phyloP scores from a whole-genome alignment of 495 filamentous ascomycete genomes.

The Penicilliopsis zonata region DNA sequence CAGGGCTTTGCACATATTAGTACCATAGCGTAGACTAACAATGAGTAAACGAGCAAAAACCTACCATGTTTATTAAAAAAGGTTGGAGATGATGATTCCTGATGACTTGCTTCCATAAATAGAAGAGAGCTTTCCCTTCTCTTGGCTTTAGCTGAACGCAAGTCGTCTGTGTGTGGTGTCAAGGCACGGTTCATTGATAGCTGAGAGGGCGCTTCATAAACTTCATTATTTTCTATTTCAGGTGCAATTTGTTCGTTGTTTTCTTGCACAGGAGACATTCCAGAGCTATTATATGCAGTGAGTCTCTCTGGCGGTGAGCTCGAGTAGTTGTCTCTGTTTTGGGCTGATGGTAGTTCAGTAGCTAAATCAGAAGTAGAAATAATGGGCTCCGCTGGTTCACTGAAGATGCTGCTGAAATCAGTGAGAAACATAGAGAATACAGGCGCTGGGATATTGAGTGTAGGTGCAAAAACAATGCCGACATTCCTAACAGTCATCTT shows the following conservation, averaged over 20 bases:
- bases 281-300: slow-evolving; percentile 55
- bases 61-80: slow-evolving; percentile 10
- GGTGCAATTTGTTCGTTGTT: slow-evolving; percentile 36
- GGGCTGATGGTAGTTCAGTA: slow-evolving; percentile 29
- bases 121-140: slow-evolving; percentile 48
- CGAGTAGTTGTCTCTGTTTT: slow-evolving; percentile 58
- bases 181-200: slow-evolving; percentile 33
- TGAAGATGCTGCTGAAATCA: slow-evolving; percentile 80
- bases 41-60: too few relatives aligned
- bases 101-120: slow-evolving; percentile 32
- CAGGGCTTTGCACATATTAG: too few relatives aligned
- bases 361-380: slow-evolving; percentile 26
- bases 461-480: slow-evolving; percentile 97
- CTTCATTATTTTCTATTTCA: slow-evolving; percentile 16
- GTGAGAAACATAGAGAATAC: slow-evolving; percentile 90
- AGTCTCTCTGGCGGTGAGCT: slow-evolving; percentile 49
- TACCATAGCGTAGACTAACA: too few relatives aligned
- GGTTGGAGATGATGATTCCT: slow-evolving; percentile 12
- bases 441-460: slow-evolving; percentile 89
- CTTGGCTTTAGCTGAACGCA: slow-evolving; percentile 35
- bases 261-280: slow-evolving; percentile 47
- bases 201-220: slow-evolving; percentile 13
- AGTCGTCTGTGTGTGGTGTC: slow-evolving; percentile 21
- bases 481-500: slow-evolving; percentile 98
- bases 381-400: slow-evolving; percentile 27